Evolutionary conservation across 768 basidiomycete genomes (phyloP).

Genomic region (Termitomyces sp.): DNA sequence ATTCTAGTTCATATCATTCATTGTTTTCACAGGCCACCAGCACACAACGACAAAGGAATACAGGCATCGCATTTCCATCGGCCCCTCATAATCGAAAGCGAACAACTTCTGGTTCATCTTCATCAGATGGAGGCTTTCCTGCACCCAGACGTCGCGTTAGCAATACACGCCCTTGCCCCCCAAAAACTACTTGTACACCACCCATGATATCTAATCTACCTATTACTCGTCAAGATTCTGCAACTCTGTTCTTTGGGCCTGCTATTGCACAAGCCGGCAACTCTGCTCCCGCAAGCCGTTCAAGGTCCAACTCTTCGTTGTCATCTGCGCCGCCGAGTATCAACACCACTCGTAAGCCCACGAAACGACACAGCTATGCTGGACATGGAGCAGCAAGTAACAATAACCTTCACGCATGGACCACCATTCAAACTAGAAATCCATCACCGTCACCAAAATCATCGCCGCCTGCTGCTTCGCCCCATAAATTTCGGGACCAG

Average conservation of each 20-base stretch:
- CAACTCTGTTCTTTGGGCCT: conserved; percentile 67
- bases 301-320: conserved; percentile 24
- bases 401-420: conserved; percentile 28
- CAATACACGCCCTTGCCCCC: conserved; percentile 25
- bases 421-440: conserved; percentile 31
- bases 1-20: not conserved
- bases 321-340: conserved; percentile 16
- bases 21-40: conserved; percentile 1
- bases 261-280: conserved; percentile 30
- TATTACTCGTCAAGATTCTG: conserved; percentile 49
- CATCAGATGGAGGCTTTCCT: conserved; percentile 48
- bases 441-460: conserved; percentile 43
- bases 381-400: conserved; percentile 33
- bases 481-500: conserved; percentile 16
- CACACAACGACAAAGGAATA: conserved; percentile 5
- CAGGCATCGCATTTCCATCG: conserved; percentile 35
- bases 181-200: conserved; percentile 5
- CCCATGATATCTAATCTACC: conserved; percentile 24
- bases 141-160: conserved; percentile 47
- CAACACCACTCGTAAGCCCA: conserved; percentile 18
- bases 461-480: conserved; percentile 30
- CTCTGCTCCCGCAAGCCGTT: conserved; percentile 18
- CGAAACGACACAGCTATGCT: conserved; percentile 63
- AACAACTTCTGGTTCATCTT: conserved; percentile 31
- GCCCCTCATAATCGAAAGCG: conserved; percentile 32